Base-by-base conservation (phyloP, 2,329 filamentous ascomycete species). In the Ophiobolus disseminans region DNA sequence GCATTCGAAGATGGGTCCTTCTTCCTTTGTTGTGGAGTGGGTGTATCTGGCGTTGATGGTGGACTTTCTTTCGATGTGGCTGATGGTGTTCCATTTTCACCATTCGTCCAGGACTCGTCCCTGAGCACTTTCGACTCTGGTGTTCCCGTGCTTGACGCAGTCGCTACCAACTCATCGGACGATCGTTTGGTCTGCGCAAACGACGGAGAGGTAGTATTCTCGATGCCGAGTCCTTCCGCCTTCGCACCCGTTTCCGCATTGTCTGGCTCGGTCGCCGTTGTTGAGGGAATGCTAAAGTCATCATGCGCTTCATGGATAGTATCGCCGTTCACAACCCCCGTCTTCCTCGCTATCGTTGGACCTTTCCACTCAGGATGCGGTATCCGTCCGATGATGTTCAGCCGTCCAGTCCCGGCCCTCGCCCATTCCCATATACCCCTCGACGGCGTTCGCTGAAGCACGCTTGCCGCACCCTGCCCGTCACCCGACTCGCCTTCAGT, bases 401-500 rank as follows among this genome's bases (percentile, higher is more conserved):
- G 21, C 34, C 53, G 55, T 20, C 65, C 66, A 7, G 65, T 65
- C 5, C 69, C 68, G 14, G 44, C 57, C 34, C 55, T 63, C 10
- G 68, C 67, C 70, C 70, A 73, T 19, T 69, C 58, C 69, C 68
- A 73, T 10, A 73, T 57, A 2, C 67, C 62, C 10, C 61, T 58
- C 6, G 63, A 57, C 10, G 65, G 57, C 16, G 57, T 56, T 16
- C 56, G 53, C 9, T 59, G 56, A 13, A 48, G 35, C 13, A 40
- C 20, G n/a, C 46, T 42, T 28, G 34, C 43, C 8, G 31, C 28
- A 21, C 22, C 45, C 30, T 44, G 28, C 0, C 41, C 30, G n/a
- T 51, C 48, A 13, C 39, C 40, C 14, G 49, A 23, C 4, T 42
- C 20, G 14, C 43, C 50, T 25, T 50, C 43, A n/a, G 42, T 37